These are phyloP conservation scores for Tetrahymena thermophila DNA, from an alignment of 73 alveolate species.

Conservation along the genomic window DNA sequence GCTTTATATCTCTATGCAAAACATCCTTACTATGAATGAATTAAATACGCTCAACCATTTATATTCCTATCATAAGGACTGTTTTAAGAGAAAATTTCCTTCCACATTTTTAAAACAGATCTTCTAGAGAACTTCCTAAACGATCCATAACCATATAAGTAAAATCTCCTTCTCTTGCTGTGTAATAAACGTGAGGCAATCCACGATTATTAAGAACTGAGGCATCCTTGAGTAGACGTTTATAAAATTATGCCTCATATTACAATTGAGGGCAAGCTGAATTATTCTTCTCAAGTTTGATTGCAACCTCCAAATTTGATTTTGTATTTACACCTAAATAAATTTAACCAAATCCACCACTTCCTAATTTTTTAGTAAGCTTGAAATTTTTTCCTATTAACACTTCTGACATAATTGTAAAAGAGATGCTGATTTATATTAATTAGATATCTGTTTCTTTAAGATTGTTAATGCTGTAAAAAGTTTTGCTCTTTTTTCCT, in stretches of 20 bases:
- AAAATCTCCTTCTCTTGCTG: slow-evolving; percentile 67
- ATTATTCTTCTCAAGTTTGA: slow-evolving; percentile 71
- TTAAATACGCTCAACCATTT: slow-evolving; percentile 63
- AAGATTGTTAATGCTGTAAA: not conserved
- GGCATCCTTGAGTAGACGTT: slow-evolving; percentile 37
- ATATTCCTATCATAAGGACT: slow-evolving; percentile 58
- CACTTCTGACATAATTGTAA: not conserved
- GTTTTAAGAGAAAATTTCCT: slow-evolving; percentile 65
- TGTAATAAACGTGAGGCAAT: slow-evolving; percentile 51
- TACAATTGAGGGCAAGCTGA: slow-evolving; percentile 72
- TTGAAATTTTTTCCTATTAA: slow-evolving; percentile 57
- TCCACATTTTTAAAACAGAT: slow-evolving; percentile 35
- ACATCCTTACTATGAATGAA: slow-evolving; percentile 64
- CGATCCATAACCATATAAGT: slow-evolving; percentile 65
- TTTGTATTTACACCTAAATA: slow-evolving; percentile 65
- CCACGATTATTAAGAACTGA: slow-evolving; percentile 28
- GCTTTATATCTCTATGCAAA: slow-evolving; percentile 82
- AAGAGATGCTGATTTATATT: not conserved
- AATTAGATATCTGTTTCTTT: not conserved
- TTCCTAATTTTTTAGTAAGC: slow-evolving; percentile 77
- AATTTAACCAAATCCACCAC: slow-evolving; percentile 89
- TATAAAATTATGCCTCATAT: slow-evolving; percentile 74
- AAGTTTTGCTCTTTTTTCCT: not conserved
- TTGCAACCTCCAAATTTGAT: slow-evolving; percentile 82
- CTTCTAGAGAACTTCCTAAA: slow-evolving; percentile 70